Evolutionary conservation across 2,329 filamentous ascomycete species (phyloP).

Genomic region (Periconia sp.): DNA sequence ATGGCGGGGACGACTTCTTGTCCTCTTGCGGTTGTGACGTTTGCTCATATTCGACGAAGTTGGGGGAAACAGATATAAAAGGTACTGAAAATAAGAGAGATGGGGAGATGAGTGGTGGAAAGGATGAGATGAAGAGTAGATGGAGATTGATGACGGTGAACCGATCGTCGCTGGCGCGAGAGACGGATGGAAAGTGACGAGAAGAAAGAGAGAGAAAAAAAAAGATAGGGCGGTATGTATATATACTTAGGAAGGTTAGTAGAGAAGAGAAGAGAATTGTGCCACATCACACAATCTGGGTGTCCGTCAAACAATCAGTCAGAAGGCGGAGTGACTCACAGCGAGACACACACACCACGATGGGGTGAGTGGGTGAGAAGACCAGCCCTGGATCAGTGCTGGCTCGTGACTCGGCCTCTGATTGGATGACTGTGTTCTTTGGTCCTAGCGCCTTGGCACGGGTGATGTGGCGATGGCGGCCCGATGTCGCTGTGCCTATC

Average conservation of each 20-base stretch:
- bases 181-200: not conserved
- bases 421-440: constrained; percentile 13
- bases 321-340: constrained; percentile 41
- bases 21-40: constrained; percentile 49
- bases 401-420: constrained; percentile 26
- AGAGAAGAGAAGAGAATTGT: not conserved
- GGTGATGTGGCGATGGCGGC: constrained; percentile 24
- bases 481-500: constrained; percentile 24
- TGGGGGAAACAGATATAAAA: not conserved
- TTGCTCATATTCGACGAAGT: constrained; percentile 40
- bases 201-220: not conserved
- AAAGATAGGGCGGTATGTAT: not conserved
- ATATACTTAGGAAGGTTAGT: not conserved
- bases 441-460: not conserved
- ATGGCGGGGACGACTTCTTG: constrained; percentile 45
- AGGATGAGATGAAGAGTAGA: not conserved
- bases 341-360: constrained; percentile 13
- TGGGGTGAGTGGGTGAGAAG: constrained; percentile 26
- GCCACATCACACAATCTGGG: constrained; percentile 20
- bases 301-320: constrained; percentile 22
- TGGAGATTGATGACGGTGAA: not conserved
- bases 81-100: constrained; percentile 2
- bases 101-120: not conserved
- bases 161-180: not conserved
- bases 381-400: constrained; percentile 21